Evolutionary conservation across 768 basidiomycete genomes (phyloP).

Genomic region (Exidia glandulosa): DNA sequence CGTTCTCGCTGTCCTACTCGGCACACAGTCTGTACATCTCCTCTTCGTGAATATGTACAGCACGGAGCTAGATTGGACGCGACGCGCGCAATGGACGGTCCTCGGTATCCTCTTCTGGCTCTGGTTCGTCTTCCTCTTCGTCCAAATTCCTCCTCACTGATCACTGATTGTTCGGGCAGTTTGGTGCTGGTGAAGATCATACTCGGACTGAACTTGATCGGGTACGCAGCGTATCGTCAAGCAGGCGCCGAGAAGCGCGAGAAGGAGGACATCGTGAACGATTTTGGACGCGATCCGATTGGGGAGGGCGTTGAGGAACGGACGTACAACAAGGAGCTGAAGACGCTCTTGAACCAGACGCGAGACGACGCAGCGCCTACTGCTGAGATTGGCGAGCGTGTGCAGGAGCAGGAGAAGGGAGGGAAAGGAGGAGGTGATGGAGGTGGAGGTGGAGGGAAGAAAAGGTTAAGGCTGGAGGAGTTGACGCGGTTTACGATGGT

Average conservation of each 20-base stretch:
- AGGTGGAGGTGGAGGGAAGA: conserved; percentile 29
- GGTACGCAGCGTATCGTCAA: conserved; percentile 66
- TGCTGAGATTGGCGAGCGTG: conserved; percentile 62
- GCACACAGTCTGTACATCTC: conserved; percentile 56
- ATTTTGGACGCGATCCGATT: conserved; percentile 83
- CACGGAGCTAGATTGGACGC: conserved; percentile 15
- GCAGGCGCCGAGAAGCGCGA: conserved; percentile 67
- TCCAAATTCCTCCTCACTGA: neutral
- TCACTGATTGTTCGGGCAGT: conserved; percentile 26
- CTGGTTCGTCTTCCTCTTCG: conserved; percentile 45
- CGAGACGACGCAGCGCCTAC: conserved; percentile 56
- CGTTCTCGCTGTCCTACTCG: conserved; percentile 67
- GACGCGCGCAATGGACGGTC: conserved; percentile 51
- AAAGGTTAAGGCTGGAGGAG: conserved; percentile 70
- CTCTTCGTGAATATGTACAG: conserved; percentile 34
- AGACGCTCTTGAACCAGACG: conserved; percentile 53
- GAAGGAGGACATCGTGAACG: conserved; percentile 66
- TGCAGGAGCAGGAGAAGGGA: conserved; percentile 6
- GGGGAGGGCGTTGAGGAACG: conserved; percentile 84
- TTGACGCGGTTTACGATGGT: conserved; percentile 94
- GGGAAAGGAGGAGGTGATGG: conserved; percentile 13
- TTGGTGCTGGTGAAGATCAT: conserved; percentile 83
- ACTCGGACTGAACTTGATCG: conserved; percentile 79
- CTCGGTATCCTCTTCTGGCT: conserved; percentile 69
- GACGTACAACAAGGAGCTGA: conserved; percentile 78